Base-by-base conservation (phyloP, 1,284 basidiomycete genomes). In the Apiotrichum domesticum region DNA sequence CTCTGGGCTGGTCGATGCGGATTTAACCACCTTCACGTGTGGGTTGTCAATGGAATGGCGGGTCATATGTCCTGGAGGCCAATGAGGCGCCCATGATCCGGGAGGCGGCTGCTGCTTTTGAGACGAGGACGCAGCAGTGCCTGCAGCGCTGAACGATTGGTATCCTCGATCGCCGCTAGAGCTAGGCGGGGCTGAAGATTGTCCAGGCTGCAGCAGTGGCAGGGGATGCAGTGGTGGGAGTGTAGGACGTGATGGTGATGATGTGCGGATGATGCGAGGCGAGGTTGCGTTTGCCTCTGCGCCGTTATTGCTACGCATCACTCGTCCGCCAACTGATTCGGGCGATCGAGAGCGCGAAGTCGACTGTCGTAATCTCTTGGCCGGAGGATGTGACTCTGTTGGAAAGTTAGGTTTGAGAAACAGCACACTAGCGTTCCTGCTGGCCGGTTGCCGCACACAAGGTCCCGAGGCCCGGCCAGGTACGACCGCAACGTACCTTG, bases 21-120 rank as follows among this genome's bases (percentile, higher is more conserved):
- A 59, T 44, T 59, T 62, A 39, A 54, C 46, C 29, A 39, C 21
- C 21, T 21, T 50, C 15, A 44, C 46, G 35, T 54, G 46, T 6
- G 59, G 54, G 3, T 51, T 39, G 46, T 61, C 59, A n/a, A 61
- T 53, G n/a, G 60, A 62, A 35, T 62, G 60, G 15, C 60, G 45
- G 41, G 42, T 29, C 46, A 56, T 43, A 35, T 62, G 60, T 7
- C 55, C 55, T 11, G 55, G 46, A 4, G 39, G 35, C 60, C 60
- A 62, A 41, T 56, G 56, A 3, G 55, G 55, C 3, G 44, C 48
- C 58, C 55, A 57, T 1, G 52, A 48, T 9, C 58, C 52, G 6
- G 44, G 52, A 15, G 40, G 35, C 32, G 43, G 55, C 6, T n/a
- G 54, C 13, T 11, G 42, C n/a, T 34, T 44, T n/a, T 29, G 35